Conservation (phyloP, 148 eudicot genomes). For the Fallopia convolvulus region DNA sequence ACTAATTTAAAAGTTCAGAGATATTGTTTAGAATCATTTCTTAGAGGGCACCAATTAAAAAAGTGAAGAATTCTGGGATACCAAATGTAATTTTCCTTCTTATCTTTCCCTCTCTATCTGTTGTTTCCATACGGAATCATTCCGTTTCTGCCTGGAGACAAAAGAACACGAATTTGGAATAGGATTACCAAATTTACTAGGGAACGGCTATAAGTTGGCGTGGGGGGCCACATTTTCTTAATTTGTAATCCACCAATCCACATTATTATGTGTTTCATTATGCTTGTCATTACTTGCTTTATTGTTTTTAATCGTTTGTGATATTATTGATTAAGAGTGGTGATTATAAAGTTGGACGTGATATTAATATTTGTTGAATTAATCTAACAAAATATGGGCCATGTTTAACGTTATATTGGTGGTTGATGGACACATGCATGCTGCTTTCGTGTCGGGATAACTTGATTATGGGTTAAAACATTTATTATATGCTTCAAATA, state of each 20-base stretch:
- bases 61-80: too few species aligned
- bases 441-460: too few species aligned
- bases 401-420: constrained; percentile 6
- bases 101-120: neutral
- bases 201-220: neutral
- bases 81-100: too few species aligned
- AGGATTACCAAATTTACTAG: neutral
- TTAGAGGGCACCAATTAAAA: too few species aligned
- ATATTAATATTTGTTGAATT: neutral
- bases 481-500: too few species aligned
- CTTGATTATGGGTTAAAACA: too few species aligned
- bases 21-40: too few species aligned
- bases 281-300: neutral
- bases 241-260: neutral
- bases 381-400: neutral
- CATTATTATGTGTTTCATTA: neutral
- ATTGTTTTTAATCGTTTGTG: neutral
- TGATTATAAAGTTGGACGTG: neutral
- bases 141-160: constrained; percentile 3
- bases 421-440: neutral
- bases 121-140: neutral
- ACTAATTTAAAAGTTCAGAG: too few species aligned
- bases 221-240: neutral
- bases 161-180: neutral
- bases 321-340: neutral